phyloP scores from a whole-genome alignment of 1,284 basidiomycete species.

The Psilocybe mexicana region DNA sequence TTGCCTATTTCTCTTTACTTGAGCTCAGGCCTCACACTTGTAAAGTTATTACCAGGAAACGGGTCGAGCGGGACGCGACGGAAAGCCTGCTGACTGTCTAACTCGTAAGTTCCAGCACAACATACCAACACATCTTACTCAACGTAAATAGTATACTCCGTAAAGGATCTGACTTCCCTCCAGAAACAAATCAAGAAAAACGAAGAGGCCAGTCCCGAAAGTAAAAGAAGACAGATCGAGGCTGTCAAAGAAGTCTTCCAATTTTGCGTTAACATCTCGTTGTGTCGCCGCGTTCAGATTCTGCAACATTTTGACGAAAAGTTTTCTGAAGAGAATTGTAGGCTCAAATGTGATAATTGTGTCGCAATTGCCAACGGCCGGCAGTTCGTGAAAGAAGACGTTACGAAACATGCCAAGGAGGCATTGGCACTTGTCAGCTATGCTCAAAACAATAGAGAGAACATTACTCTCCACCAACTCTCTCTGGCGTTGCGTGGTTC shows the following conservation, averaged over 20 bases:
- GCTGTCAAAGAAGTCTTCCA: slow-evolving; percentile 50
- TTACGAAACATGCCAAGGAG: slow-evolving; percentile 51
- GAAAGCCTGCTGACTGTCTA: slow-evolving; percentile 44
- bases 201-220: slow-evolving; percentile 34
- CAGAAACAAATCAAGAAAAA: slow-evolving; percentile 41
- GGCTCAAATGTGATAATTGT: slow-evolving; percentile 77
- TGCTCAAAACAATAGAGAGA: slow-evolving; percentile 36
- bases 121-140: not conserved
- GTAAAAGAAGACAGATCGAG: slow-evolving; percentile 38
- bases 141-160: slow-evolving; percentile 37
- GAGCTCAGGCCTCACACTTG: not conserved
- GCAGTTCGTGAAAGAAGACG: slow-evolving; percentile 47
- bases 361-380: slow-evolving; percentile 34
- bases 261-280: slow-evolving; percentile 81
- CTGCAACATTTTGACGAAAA: slow-evolving; percentile 74
- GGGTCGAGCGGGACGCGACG: slow-evolving; percentile 51
- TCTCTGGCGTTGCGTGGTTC: slow-evolving; percentile 66
- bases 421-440: slow-evolving; percentile 53
- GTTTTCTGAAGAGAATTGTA: slow-evolving; percentile 60
- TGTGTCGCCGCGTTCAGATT: slow-evolving; percentile 87
- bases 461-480: slow-evolving; percentile 49
- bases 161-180: slow-evolving; percentile 37
- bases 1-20: not conserved
- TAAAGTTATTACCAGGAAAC: slow-evolving; percentile 53
- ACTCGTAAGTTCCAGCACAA: slow-evolving; percentile 37